Evolutionary conservation across 2,329 filamentous ascomycete genomes (phyloP).

Genomic region (Aspergillus versicolor): DNA sequence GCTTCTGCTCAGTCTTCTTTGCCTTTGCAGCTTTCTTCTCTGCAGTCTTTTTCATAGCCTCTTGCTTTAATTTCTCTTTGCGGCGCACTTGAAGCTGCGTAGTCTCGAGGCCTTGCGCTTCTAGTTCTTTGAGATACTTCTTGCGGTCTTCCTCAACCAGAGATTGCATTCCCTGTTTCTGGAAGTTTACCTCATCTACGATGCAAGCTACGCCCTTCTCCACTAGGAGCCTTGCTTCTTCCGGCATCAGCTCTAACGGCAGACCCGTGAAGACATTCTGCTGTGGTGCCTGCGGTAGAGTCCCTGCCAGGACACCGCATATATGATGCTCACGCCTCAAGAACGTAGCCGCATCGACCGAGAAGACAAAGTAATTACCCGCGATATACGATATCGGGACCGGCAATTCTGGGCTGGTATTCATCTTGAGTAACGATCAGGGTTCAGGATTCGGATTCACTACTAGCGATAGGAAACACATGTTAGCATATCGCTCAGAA

Average conservation of each 20-base stretch:
- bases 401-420: constrained; percentile 48
- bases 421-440: constrained; percentile 25
- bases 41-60: constrained; percentile 51
- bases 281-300: constrained; percentile 85
- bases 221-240: constrained; percentile 81
- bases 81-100: constrained; percentile 47
- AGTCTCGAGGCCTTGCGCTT: constrained; percentile 55
- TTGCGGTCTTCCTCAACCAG: constrained; percentile 59
- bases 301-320: constrained; percentile 81
- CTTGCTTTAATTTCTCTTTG: constrained; percentile 52
- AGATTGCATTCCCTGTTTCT: constrained; percentile 63
- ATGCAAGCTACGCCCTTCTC: constrained; percentile 74
- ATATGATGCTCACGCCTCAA: constrained; percentile 79
- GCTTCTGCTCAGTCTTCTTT: constrained; percentile 19
- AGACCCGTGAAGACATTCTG: constrained; percentile 92
- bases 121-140: constrained; percentile 59
- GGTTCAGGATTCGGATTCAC: constrained; percentile 7
- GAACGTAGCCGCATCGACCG: constrained; percentile 74
- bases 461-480: constrained; percentile 11
- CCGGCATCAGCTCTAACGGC: constrained; percentile 84
- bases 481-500: constrained; percentile 25
- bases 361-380: constrained; percentile 84
- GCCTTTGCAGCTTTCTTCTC: constrained; percentile 33
- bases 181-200: constrained; percentile 73
- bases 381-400: constrained; percentile 80